Percentiles rank a stretch among this genome's conserved stretches.
Evolutionary conservation across 2,329 filamentous ascomycete genomes (phyloP).

Genomic region (Verticillium longisporum): DNA sequence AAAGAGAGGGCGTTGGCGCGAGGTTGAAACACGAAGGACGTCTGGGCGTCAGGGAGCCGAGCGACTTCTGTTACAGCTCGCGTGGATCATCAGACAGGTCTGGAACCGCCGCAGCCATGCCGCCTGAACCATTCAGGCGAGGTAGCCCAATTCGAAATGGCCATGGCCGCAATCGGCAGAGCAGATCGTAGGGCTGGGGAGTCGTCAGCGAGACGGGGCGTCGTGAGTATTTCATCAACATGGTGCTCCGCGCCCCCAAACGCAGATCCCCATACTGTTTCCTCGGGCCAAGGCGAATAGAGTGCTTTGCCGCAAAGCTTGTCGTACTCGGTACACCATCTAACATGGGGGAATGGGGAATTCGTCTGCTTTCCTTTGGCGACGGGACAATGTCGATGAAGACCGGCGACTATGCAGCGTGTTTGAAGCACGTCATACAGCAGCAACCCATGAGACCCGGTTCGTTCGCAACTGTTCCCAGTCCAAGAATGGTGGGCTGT

Average conservation of each 20-base stretch:
- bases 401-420: background rate
- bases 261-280: background rate
- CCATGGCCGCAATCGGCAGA: background rate
- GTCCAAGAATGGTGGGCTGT: background rate
- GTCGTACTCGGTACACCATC: background rate
- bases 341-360: background rate
- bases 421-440: background rate
- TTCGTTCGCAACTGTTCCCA: background rate
- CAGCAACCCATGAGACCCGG: background rate
- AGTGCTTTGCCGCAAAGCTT: background rate
- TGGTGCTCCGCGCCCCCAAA: background rate
- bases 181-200: background rate
- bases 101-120: slow-evolving; percentile 8
- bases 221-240: background rate
- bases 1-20: background rate
- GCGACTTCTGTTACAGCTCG: slow-evolving; percentile 7
- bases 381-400: background rate
- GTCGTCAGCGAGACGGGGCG: background rate
- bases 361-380: background rate
- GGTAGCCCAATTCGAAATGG: background rate
- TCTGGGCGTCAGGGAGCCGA: background rate
- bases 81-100: slow-evolving; percentile 11
- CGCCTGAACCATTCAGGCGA: background rate
- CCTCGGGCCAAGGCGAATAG: background rate
- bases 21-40: slow-evolving; percentile 1